Percentiles rank a stretch among this genome's conserved stretches.
phyloP scores from a whole-genome alignment of 1,284 basidiomycete species.

The Phlebopus sp. region DNA sequence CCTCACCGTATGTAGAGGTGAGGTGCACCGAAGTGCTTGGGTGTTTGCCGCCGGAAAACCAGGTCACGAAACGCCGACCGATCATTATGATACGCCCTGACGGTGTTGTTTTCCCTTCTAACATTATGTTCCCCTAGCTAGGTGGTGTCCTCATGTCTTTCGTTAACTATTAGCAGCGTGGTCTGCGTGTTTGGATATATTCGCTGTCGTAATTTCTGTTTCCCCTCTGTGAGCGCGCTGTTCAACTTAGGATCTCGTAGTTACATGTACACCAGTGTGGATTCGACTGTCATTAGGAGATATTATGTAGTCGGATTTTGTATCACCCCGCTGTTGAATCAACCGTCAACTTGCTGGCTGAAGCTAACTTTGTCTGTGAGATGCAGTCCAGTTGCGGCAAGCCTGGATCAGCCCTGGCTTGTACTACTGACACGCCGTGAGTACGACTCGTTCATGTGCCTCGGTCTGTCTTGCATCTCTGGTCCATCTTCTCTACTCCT shows the following conservation, averaged over 20 bases:
- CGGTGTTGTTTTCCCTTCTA: constrained; percentile 91
- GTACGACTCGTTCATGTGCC: background rate
- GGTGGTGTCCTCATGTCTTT: constrained; percentile 14
- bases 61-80: constrained; percentile 65
- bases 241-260: constrained; percentile 33
- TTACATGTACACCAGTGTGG: constrained; percentile 32
- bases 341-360: constrained; percentile 9
- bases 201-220: constrained; percentile 18
- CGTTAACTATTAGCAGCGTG: constrained; percentile 21
- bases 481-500: background rate
- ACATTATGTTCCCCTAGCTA: constrained; percentile 71
- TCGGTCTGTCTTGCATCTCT: background rate
- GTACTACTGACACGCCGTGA: background rate
- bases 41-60: constrained; percentile 68
- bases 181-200: constrained; percentile 28
- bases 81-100: constrained; percentile 86
- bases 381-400: background rate
- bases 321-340: constrained; percentile 19
- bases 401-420: constrained; percentile 5
- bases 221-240: constrained; percentile 13
- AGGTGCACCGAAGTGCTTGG: constrained; percentile 86
- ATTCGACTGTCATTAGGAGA: constrained; percentile 24
- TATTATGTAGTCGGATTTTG: constrained; percentile 31
- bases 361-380: constrained; percentile 7
- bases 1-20: constrained; percentile 84